Evolutionary conservation across 2,329 filamentous ascomycete species (phyloP).

Genomic region (Macroventuria anomochaeta): DNA sequence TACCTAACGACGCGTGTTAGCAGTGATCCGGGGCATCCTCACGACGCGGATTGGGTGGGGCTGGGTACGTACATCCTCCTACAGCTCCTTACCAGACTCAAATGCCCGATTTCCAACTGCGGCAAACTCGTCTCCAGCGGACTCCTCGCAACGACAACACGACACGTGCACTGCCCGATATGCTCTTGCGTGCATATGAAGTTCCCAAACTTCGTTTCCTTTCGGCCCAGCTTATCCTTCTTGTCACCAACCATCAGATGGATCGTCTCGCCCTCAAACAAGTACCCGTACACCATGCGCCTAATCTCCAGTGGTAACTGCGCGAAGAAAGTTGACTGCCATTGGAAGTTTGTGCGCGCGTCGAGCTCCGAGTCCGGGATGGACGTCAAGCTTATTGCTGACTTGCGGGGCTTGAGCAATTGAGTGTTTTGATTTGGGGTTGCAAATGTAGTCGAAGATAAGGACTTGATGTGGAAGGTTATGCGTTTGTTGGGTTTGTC

Average conservation of each 20-base stretch:
- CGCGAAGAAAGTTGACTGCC: slow-evolving; percentile 38
- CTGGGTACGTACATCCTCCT: slow-evolving; percentile 31
- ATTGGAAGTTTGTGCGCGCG: slow-evolving; percentile 36
- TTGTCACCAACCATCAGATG: slow-evolving; percentile 42
- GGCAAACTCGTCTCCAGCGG: slow-evolving; percentile 6
- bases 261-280: slow-evolving; percentile 37
- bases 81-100: slow-evolving; percentile 33
- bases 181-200: slow-evolving; percentile 37
- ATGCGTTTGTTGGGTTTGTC: slow-evolving; percentile 5
- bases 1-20: slow-evolving; percentile 29
- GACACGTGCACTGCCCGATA: slow-evolving; percentile 32
- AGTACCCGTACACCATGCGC: slow-evolving; percentile 41
- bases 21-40: background rate
- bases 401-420: slow-evolving; percentile 30
- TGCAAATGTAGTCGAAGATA: background rate
- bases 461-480: slow-evolving; percentile 11
- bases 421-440: slow-evolving; percentile 16
- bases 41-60: background rate
- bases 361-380: slow-evolving; percentile 32
- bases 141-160: slow-evolving; percentile 37
- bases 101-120: slow-evolving; percentile 6
- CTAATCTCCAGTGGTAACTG: slow-evolving; percentile 43
- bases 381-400: slow-evolving; percentile 28
- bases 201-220: slow-evolving; percentile 34
- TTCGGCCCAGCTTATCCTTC: slow-evolving; percentile 19